phyloP scores from a whole-genome alignment of 2,329 filamentous ascomycete genomes.

The Cladophialophora psammophila region DNA sequence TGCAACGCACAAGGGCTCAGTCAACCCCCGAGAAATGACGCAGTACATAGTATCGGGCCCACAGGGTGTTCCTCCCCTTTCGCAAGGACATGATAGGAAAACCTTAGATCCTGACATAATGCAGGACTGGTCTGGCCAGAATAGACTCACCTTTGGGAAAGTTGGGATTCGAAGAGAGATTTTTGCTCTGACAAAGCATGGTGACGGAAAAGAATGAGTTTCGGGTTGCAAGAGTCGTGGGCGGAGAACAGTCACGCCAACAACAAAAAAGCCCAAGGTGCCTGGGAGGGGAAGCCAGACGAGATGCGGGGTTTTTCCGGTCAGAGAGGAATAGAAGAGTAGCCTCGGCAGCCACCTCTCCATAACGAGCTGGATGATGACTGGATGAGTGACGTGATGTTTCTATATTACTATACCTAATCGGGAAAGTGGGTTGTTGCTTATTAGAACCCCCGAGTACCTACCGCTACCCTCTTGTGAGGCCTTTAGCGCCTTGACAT shows the following conservation, averaged over 20 bases:
- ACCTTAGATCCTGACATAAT: neutral
- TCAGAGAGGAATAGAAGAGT: neutral
- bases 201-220: neutral
- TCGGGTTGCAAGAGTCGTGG: neutral
- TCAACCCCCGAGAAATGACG: conserved; percentile 5
- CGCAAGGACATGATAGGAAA: neutral
- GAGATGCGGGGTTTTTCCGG: neutral
- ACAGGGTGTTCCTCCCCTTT: neutral
- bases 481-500: no score
- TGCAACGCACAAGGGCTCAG: neutral
- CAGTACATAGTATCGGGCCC: neutral
- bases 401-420: neutral
- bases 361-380: neutral
- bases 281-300: neutral
- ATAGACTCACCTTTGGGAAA: neutral
- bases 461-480: neutral
- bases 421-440: neutral
- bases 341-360: no score
- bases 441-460: neutral
- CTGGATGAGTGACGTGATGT: neutral
- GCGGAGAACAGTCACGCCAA: neutral
- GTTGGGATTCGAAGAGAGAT: neutral
- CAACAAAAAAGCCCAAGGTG: neutral
- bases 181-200: neutral
- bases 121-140: neutral